These are phyloP conservation scores for Colletotrichum spaethianum DNA, from an alignment of 2,329 filamentous ascomycete genomes.

Conservation along the genomic window DNA sequence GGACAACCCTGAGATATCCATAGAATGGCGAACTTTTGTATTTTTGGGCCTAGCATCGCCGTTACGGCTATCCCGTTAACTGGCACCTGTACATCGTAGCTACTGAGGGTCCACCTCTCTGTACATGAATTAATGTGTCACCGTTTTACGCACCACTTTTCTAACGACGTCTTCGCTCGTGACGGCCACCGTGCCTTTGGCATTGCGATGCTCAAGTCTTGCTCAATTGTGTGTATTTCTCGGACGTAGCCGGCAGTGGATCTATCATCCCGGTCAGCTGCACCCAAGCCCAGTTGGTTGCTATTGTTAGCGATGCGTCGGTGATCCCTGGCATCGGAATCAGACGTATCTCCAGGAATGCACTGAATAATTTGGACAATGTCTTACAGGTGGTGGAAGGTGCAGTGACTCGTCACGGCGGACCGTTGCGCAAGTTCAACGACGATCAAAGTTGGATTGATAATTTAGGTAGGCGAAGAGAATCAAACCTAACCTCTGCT, in stretches of 20 bases:
- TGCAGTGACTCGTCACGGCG: not conserved
- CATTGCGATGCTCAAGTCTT: not conserved
- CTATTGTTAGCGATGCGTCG: not conserved
- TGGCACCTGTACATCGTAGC: not conserved
- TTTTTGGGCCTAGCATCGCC: conserved; percentile 7
- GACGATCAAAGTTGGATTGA: not conserved
- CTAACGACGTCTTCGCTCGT: no score
- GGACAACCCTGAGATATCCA: conserved; percentile 21
- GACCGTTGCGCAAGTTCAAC: not conserved
- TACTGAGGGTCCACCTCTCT: not conserved
- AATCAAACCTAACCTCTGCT: no score
- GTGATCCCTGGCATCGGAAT: not conserved
- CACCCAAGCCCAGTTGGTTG: not conserved
- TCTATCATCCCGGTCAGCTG: not conserved
- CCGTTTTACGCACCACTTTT: not conserved
- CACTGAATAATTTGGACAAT: not conserved
- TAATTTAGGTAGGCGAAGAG: not conserved
- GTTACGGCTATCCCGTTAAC: no score
- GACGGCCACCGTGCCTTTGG: not conserved
- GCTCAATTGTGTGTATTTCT: not conserved
- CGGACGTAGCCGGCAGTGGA: not conserved
- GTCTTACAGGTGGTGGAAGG: not conserved
- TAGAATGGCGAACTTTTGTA: conserved; percentile 20
- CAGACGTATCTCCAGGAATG: not conserved
- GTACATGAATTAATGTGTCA: conserved; percentile 22